Conservation (phyloP, 1,139 yeast species). For the Yueomyces sp. region DNA sequence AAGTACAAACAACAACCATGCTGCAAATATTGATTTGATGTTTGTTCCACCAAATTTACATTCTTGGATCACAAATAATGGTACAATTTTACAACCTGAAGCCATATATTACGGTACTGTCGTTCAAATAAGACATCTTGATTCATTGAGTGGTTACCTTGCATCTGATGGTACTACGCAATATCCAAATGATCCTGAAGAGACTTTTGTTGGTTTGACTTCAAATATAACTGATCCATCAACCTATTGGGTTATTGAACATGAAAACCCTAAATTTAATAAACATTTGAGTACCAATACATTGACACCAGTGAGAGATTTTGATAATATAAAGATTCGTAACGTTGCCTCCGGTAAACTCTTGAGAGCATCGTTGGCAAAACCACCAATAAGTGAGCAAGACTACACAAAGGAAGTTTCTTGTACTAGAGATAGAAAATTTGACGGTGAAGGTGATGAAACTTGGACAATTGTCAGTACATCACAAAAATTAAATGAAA, state of each 20-base stretch:
- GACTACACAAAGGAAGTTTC: conserved; percentile 70
- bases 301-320: conserved; percentile 33
- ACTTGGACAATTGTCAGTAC: conserved; percentile 30
- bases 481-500: conserved; percentile 12
- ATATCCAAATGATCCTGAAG: conserved; percentile 43
- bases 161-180: conserved; percentile 47
- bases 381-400: conserved; percentile 72
- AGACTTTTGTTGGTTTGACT: conserved; percentile 60
- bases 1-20: too few species aligned
- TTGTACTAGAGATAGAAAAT: conserved; percentile 41
- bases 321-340: conserved; percentile 42
- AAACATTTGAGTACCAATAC: conserved; percentile 12
- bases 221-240: conserved; percentile 38
- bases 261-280: conserved; percentile 14
- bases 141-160: conserved; percentile 46
- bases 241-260: conserved; percentile 60
- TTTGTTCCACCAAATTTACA: conserved; percentile 46
- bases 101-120: conserved; percentile 47
- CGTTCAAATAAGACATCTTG: conserved; percentile 52
- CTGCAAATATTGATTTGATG: not conserved
- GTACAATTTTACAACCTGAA: conserved; percentile 10
- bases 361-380: conserved; percentile 42
- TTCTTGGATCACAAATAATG: conserved; percentile 14
- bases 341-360: conserved; percentile 51
- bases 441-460: conserved; percentile 38